Evolutionary conservation across 192 early-diverging fungal species (phyloP).

Genomic region (Coemansia sp.): DNA sequence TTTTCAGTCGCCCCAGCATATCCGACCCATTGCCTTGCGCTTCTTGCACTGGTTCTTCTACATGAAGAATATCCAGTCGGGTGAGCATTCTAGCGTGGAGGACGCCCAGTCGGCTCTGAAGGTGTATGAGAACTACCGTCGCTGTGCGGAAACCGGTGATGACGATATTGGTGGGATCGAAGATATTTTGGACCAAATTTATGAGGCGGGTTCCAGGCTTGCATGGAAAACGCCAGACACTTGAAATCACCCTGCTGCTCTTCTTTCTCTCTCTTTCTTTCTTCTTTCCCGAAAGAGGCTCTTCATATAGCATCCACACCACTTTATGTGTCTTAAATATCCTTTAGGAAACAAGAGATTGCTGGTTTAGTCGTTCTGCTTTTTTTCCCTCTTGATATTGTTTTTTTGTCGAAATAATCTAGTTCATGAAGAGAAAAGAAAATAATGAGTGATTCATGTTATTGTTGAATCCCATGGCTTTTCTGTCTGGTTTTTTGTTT

Average conservation of each 20-base stretch:
- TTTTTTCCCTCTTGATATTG: not conserved
- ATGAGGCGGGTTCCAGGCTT: constrained; percentile 51
- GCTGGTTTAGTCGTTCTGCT: not conserved
- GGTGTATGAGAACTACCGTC: constrained; percentile 80
- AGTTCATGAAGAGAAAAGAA: not conserved
- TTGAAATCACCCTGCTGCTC: not conserved
- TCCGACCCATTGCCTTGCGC: constrained; percentile 70
- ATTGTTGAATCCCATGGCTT: not conserved
- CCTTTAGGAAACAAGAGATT: not conserved
- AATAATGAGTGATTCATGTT: not conserved
- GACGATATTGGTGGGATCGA: constrained; percentile 61
- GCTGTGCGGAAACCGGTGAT: constrained; percentile 61
- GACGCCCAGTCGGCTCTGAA: constrained; percentile 85
- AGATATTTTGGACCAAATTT: constrained; percentile 62
- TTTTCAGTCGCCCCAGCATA: constrained; percentile 60
- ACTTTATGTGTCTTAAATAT: constrained; percentile 4
- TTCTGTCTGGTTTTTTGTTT: no score
- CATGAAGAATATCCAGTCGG: constrained; percentile 79
- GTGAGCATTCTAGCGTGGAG: constrained; percentile 90
- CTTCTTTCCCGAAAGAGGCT: not conserved
- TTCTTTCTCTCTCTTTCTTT: not conserved
- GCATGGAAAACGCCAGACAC: constrained; percentile 40
- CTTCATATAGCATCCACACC: not conserved
- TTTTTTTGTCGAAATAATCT: not conserved
- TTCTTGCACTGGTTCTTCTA: constrained; percentile 92